Evolutionary conservation across 2,329 filamentous ascomycete species (phyloP), one percentile per base, ranked within the genome.

Genomic region (Pleurostoma richardsiae): DNA sequence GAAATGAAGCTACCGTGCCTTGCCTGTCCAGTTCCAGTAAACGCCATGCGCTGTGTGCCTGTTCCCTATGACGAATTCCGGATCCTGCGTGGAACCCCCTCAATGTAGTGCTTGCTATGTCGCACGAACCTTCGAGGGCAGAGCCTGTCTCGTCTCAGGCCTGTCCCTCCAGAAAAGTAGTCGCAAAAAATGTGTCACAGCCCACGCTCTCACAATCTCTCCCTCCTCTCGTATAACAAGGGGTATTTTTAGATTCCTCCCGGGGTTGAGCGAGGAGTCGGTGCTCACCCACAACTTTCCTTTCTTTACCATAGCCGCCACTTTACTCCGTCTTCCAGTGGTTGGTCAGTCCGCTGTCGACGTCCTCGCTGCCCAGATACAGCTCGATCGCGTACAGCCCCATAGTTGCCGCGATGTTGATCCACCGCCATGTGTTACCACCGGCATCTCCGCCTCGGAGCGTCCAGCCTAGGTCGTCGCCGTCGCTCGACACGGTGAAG

Each of bases 241-340:
- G 19, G 19, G 19, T 19, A 19, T 19, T 19, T 19, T 19, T 19
- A 19, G 19, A 19, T 19, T 19, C 19, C 19, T 19, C 19, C 19
- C 19, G 19, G 19, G 19, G 19, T 19, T 19, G 19, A 19, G 19
- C 19, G 19, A 19, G 19, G 19, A 19, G 19, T 19, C 19, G 19
- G 19, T 19, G 19, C 19, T 19, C 19, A 19, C 19, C 19, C 19
- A 19, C 19, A 19, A 19, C 19, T 19, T 19, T 19, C 19, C 19
- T 19, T 19, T 19, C 19, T 19, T 19, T 19, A 19, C 19, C 19
- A 19, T 19, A 19, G 19, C 19, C 19, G 19, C 19, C 19, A 19
- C 33, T 52, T 87, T 76, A 96, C 65, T 96, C 92, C 27, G 85
- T 86, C 73, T 97, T 97, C 91, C 92, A 97, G 66, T 97, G 92